A percentile compares a stretch with the other conserved stretches of the same genome.
Conservation (phyloP, 768 basidiomycete genomes). For the Cystobasidium tubakii region DNA sequence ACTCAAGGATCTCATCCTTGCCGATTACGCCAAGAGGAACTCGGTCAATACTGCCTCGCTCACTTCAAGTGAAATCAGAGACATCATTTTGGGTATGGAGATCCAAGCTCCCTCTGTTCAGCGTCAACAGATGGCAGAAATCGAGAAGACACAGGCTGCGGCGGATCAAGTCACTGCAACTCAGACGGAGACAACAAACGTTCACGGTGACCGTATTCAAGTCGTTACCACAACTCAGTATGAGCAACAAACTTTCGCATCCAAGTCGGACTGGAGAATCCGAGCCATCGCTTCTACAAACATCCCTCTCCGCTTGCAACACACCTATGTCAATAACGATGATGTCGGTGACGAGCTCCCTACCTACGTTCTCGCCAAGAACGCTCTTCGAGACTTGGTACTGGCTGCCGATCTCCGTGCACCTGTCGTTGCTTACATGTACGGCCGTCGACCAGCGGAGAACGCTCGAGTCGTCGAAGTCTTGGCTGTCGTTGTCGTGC, state of each 20-base stretch:
- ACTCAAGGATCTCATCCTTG: slow-evolving; percentile 85
- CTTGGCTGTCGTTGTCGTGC: slow-evolving; percentile 95
- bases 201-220: slow-evolving; percentile 92
- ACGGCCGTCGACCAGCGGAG: slow-evolving; percentile 85
- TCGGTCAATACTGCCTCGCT: slow-evolving; percentile 94
- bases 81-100: slow-evolving; percentile 98
- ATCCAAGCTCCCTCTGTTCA: slow-evolving; percentile 88
- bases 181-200: slow-evolving; percentile 96
- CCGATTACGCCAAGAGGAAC: slow-evolving; percentile 98
- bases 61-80: slow-evolving; percentile 91
- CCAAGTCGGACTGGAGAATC: slow-evolving; percentile 99
- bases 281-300: slow-evolving; percentile 97
- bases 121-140: slow-evolving; percentile 97
- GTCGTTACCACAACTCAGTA: slow-evolving; percentile 96
- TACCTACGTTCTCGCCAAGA: slow-evolving; percentile 96
- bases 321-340: slow-evolving; percentile 98
- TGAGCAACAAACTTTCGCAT: slow-evolving; percentile 96
- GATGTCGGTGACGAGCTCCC: slow-evolving; percentile 97
- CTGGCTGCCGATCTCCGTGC: slow-evolving; percentile 88
- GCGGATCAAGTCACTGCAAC: slow-evolving; percentile 91
- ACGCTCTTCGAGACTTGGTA: slow-evolving; percentile 88
- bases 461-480: slow-evolving; percentile 99
- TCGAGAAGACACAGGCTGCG: slow-evolving; percentile 93
- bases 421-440: slow-evolving; percentile 88
- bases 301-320: slow-evolving; percentile 87